phyloP scores from a whole-genome alignment of 2,329 filamentous ascomycete genomes.

The Fusarium beomiforme region DNA sequence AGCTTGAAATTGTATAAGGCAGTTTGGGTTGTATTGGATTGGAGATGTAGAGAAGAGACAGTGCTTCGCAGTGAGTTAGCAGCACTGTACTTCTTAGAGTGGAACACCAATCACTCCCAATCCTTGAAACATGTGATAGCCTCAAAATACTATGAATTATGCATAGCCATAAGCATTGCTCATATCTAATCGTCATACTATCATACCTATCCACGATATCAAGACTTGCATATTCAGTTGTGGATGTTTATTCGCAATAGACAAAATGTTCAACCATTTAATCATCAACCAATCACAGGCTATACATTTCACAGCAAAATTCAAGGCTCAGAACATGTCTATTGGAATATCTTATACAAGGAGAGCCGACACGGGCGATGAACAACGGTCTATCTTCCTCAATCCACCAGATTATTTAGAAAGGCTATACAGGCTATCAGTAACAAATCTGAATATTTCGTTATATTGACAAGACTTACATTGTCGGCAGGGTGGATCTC shows the following conservation, averaged over 20 bases:
- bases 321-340: conserved; percentile 45
- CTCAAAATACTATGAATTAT: background rate
- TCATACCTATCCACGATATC: background rate
- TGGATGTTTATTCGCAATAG: background rate
- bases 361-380: conserved; percentile 43
- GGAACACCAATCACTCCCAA: background rate
- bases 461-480: conserved; percentile 55
- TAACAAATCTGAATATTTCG: background rate
- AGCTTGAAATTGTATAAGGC: conserved; percentile 19
- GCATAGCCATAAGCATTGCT: background rate
- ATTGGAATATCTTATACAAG: conserved; percentile 53
- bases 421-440: conserved; percentile 49
- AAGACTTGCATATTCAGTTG: background rate
- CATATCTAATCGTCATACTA: too few relatives aligned
- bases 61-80: conserved; percentile 1
- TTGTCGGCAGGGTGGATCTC: conserved; percentile 69
- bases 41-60: conserved; percentile 16
- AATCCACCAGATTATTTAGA: conserved; percentile 49
- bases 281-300: conserved; percentile 36
- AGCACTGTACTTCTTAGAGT: conserved; percentile 33
- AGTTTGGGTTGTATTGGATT: conserved; percentile 16
- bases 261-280: background rate
- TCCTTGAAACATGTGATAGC: background rate
- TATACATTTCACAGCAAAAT: conserved; percentile 42
- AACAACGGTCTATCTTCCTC: conserved; percentile 43